Evolutionary conservation across 2,329 filamentous ascomycete species (phyloP).

Genomic region (Thermomyces lanuginosus): DNA sequence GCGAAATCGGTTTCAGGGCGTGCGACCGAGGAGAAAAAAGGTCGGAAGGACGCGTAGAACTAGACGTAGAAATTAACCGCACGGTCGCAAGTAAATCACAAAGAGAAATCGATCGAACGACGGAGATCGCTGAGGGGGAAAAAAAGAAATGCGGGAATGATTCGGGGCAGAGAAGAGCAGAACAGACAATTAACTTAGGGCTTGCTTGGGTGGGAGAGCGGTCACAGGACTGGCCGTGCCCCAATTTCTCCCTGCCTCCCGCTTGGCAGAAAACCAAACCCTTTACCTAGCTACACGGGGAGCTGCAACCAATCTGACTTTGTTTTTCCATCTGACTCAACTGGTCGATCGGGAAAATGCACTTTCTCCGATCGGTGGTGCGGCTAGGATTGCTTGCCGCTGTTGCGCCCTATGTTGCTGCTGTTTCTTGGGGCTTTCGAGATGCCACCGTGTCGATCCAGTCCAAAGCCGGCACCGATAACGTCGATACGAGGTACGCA

Average conservation of each 20-base stretch:
- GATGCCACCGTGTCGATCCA: conserved; percentile 47
- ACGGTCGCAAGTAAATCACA: no score
- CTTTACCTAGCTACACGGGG: background rate
- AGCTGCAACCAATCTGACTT: background rate
- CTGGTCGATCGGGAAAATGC: conserved; percentile 16
- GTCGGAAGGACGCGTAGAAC: no score
- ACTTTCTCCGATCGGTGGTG: conserved; percentile 19
- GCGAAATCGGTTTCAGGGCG: no score
- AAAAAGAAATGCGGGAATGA: conserved; percentile 6
- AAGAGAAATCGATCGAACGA: no score
- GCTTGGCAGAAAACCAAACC: conserved; percentile 1
- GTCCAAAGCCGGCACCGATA: conserved; percentile 43
- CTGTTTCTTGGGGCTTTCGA: conserved; percentile 45
- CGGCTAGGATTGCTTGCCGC: conserved; percentile 23
- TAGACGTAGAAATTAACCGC: no score
- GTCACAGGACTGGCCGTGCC: conserved; percentile 17
- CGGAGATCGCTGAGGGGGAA: conserved; percentile 1
- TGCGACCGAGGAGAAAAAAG: no score
- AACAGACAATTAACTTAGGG: conserved; percentile 25
- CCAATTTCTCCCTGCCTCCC: conserved; percentile 8
- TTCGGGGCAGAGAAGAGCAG: conserved; percentile 8
- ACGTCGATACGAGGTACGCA: conserved; percentile 41
- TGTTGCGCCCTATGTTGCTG: conserved; percentile 21
- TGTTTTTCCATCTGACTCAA: background rate
- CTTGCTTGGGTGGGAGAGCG: conserved; percentile 13